Conservation (phyloP, 2,329 filamentous ascomycete species). For the Talaromyces rugulosus region DNA sequence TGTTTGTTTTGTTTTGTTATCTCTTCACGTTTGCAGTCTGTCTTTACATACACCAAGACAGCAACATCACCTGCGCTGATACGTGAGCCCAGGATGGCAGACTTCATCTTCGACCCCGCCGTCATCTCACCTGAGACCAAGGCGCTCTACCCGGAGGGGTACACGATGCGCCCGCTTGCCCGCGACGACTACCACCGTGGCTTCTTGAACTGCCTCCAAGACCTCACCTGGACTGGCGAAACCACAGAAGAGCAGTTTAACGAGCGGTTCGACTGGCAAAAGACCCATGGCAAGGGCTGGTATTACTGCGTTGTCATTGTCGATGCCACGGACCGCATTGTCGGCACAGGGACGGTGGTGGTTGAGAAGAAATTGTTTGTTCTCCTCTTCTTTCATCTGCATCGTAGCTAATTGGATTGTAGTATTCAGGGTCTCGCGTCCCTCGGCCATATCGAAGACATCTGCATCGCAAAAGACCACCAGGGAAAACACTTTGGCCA, state of each 20-base stretch:
- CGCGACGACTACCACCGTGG: slow-evolving; percentile 12
- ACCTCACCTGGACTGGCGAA: slow-evolving; percentile 9
- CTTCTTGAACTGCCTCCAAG: slow-evolving; percentile 11
- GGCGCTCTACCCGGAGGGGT: slow-evolving; percentile 6
- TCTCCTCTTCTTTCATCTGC: background rate
- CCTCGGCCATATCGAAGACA: slow-evolving; percentile 12
- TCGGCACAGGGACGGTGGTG: slow-evolving; percentile 9
- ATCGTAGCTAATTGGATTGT: background rate
- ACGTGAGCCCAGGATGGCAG: background rate
- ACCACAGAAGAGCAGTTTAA: slow-evolving; percentile 4
- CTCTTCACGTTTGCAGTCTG: background rate
- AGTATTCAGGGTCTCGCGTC: slow-evolving; percentile 11
- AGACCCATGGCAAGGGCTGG: slow-evolving; percentile 8
- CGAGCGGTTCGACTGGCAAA: slow-evolving; percentile 12
- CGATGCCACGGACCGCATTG: slow-evolving; percentile 6
- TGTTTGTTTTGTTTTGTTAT: background rate
- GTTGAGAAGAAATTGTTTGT: slow-evolving; percentile 13
- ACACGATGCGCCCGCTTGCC: slow-evolving; percentile 12
- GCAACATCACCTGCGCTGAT: background rate
- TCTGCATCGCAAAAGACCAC: slow-evolving; percentile 10
- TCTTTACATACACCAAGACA: background rate
- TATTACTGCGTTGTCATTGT: slow-evolving; percentile 13
- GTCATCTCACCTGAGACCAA: slow-evolving; percentile 9
- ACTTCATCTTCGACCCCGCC: slow-evolving; percentile 8
- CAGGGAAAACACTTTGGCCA: slow-evolving; percentile 11